Conservation (phyloP, 2,329 filamentous ascomycete species). For the Aspergillus nomiae region DNA sequence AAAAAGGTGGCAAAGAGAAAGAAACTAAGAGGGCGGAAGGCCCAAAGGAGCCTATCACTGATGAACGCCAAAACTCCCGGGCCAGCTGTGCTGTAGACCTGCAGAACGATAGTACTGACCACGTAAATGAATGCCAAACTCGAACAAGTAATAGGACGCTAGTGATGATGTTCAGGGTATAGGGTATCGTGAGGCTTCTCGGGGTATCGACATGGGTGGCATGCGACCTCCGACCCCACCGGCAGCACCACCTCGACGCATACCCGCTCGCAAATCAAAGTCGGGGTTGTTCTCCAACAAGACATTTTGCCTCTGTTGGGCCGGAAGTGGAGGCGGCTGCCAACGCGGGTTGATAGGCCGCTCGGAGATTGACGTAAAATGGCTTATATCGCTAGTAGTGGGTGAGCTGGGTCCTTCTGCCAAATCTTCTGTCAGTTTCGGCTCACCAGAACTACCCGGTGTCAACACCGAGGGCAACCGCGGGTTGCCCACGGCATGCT, state of each 20-base stretch:
- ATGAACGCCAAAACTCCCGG: slow-evolving; percentile 6
- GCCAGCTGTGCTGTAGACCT: background rate
- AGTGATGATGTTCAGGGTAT: slow-evolving; percentile 21
- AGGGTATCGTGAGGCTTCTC: slow-evolving; percentile 27
- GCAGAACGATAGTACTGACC: background rate
- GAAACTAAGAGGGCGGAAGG: background rate
- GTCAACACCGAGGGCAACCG: slow-evolving; percentile 40
- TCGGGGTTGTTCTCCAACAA: slow-evolving; percentile 81
- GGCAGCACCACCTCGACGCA: slow-evolving; percentile 23
- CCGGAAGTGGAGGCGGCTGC: slow-evolving; percentile 52
- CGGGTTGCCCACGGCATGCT: slow-evolving; percentile 28
- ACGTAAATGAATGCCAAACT: slow-evolving; percentile 5
- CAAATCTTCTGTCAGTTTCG: slow-evolving; percentile 52
- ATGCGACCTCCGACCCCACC: slow-evolving; percentile 26
- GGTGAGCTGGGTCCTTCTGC: slow-evolving; percentile 69
- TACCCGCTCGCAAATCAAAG: slow-evolving; percentile 66
- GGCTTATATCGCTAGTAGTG: slow-evolving; percentile 74
- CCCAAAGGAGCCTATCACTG: background rate
- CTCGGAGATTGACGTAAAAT: slow-evolving; percentile 89
- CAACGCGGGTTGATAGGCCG: slow-evolving; percentile 86
- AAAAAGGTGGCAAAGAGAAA: background rate
- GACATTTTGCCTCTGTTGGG: slow-evolving; percentile 66
- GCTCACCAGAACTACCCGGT: slow-evolving; percentile 43
- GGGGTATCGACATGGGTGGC: slow-evolving; percentile 25
- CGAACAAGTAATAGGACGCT: background rate